Conservation (phyloP, 768 basidiomycete genomes). For the Suillus fuscotomentosus region DNA sequence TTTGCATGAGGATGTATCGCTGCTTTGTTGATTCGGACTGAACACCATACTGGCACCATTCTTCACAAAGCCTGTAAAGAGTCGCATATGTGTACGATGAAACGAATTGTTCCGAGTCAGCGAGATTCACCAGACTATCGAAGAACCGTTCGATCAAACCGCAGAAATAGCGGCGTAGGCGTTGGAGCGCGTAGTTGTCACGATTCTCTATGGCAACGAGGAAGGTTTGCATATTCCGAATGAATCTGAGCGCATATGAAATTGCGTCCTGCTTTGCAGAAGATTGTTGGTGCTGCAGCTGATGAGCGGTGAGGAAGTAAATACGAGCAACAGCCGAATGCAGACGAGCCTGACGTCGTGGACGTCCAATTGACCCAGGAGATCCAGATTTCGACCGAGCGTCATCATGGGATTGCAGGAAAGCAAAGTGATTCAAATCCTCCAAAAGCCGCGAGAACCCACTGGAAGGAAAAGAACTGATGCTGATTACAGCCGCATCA, state of each 20-base stretch:
- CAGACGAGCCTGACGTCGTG: slow-evolving; percentile 72
- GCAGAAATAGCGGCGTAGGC: slow-evolving; percentile 87
- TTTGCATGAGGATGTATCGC: slow-evolving; percentile 69
- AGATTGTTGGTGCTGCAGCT: slow-evolving; percentile 68
- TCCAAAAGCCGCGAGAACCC: slow-evolving; percentile 82
- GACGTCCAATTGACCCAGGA: slow-evolving; percentile 48
- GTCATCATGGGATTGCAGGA: slow-evolving; percentile 81
- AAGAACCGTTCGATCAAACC: slow-evolving; percentile 86
- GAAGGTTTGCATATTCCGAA: slow-evolving; percentile 77
- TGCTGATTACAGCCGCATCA: slow-evolving; percentile 83
- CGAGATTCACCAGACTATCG: slow-evolving; percentile 66
- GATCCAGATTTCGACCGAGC: slow-evolving; percentile 46
- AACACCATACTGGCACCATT: slow-evolving; percentile 88
- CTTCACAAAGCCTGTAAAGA: slow-evolving; percentile 83
- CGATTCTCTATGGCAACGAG: slow-evolving; percentile 70
- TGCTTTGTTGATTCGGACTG: slow-evolving; percentile 73
- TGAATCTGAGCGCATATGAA: slow-evolving; percentile 80
- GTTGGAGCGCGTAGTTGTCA: slow-evolving; percentile 75
- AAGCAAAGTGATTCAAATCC: slow-evolving; percentile 76
- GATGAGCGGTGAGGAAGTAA: slow-evolving; percentile 81
- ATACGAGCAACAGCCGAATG: slow-evolving; percentile 88
- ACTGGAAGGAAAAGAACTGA: slow-evolving; percentile 79
- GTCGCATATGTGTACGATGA: slow-evolving; percentile 73
- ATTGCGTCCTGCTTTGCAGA: slow-evolving; percentile 71
- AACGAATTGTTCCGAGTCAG: slow-evolving; percentile 75